These are phyloP conservation scores for Cyberlindnera mrakii DNA, from an alignment of 805 yeast genomes.

Conservation along the genomic window DNA sequence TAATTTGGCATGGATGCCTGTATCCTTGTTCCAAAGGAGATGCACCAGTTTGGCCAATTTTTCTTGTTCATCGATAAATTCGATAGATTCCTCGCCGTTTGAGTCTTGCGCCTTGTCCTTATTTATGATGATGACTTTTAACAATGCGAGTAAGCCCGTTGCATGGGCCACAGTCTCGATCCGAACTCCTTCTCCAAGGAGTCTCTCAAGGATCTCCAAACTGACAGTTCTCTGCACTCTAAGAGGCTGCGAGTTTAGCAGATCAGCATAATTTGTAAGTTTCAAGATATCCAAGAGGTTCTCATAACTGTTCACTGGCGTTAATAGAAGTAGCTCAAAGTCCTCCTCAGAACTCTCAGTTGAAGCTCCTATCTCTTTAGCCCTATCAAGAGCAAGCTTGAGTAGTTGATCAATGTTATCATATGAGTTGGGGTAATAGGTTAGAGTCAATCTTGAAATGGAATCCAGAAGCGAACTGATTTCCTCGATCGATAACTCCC, in stretches of 20 bases:
- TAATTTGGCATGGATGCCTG: slow-evolving; percentile 38
- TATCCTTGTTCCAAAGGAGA: slow-evolving; percentile 46
- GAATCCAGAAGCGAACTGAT: slow-evolving; percentile 58
- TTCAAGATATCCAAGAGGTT: slow-evolving; percentile 29
- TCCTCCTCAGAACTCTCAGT: slow-evolving; percentile 28
- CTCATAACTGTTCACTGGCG: slow-evolving; percentile 40
- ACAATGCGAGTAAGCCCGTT: slow-evolving; percentile 50
- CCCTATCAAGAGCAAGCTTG: slow-evolving; percentile 40
- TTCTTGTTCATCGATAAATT: slow-evolving; percentile 45
- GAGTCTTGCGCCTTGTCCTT: slow-evolving; percentile 20
- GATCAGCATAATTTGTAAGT: slow-evolving; percentile 44
- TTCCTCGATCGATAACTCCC: slow-evolving; percentile 63
- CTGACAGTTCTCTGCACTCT: slow-evolving; percentile 53
- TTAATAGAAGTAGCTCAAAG: slow-evolving; percentile 40
- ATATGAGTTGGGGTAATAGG: slow-evolving; percentile 58
- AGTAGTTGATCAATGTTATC: slow-evolving; percentile 58
- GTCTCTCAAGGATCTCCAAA: slow-evolving; percentile 51
- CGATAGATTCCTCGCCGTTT: slow-evolving; percentile 26
- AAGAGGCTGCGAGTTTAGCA: slow-evolving; percentile 47
- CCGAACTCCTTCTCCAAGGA: slow-evolving; percentile 36
- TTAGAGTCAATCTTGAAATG: slow-evolving; percentile 56
- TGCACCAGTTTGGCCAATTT: slow-evolving; percentile 66
- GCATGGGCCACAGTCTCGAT: slow-evolving; percentile 43
- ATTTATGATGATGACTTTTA: slow-evolving; percentile 46
- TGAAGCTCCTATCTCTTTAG: slow-evolving; percentile 29